Base-by-base conservation (phyloP, 768 basidiomycete genomes). In the Leucogyrophana mollusca region DNA sequence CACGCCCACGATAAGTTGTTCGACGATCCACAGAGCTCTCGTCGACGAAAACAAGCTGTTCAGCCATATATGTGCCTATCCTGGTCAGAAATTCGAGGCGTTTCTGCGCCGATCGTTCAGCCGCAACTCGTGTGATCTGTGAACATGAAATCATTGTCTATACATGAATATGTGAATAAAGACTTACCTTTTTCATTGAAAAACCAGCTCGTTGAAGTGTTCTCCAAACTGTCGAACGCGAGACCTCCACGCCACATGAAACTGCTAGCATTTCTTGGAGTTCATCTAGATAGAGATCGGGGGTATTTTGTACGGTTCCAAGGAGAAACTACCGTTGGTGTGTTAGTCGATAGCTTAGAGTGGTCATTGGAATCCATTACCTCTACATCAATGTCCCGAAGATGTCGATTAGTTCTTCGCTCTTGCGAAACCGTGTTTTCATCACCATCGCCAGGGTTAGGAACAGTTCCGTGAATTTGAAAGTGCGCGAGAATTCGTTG, bases 331-430 rank as follows among this genome's bases (percentile, higher is more conserved):
- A n/a, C n/a, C 27, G 6, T 30, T 13, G 13, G 13, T 30, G 27
- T 30, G 13, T 13, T 30, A n/a, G n/a, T n/a, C n/a, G 27, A 30
- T 7, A 30, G 13, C 7, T 30, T 30, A 7, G 27, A 13, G 27
- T 13, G 13, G 27, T 30, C 27, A 30, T 79, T 27, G 64, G 56
- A 1, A 67, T 77, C 43, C 20, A 61, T n/a, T 27, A 45, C 44
- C 25, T 43, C 42, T 4, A 43, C 27, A 32, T 43, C 16, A 13
- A 43, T 8, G 22, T 43, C 42, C 9, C 20, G 9, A 30, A 43
- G 42, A 11, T 43, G 42, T 14, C 18, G 2, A 11, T 34, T 43
- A 18, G 17, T 8, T 7, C 8, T n/a, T 27, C 4, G 14, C 16
- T 18, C 20, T 14, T 43, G 8, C n/a, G n/a, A n/a, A n/a, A n/a